Base-by-base conservation (phyloP, 176 grass and related monocot species). In the Urochloa ruziziensis region DNA sequence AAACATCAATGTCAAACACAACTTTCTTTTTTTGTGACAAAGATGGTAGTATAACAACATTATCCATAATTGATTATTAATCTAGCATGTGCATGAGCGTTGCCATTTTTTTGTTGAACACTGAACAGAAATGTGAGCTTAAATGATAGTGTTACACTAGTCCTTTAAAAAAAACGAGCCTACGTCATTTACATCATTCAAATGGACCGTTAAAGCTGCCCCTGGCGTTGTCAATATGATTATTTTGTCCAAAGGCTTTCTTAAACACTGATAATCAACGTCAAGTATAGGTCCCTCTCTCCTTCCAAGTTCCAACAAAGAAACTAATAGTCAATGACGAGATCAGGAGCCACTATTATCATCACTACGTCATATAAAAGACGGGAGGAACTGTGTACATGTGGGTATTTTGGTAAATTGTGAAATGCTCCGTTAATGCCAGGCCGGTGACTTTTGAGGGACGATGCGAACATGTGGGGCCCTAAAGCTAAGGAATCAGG, bases 371-470 rank as follows among this genome's bases (percentile, higher is more conserved):
- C 54, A 57, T 8, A 57, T 4, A 1, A 6, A 10, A 12, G 51
- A 7, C 5, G 27, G 10, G 35, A 24, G 3, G 37, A 44, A 48
- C 7, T 24, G 23, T 29, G 9, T 8, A 16, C 16, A n/a, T n/a
- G n/a, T 3, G 73, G 81, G 48, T 21, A 79, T n/a, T 79, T 79
- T 46, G 25, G 87, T 89, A 75, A 85, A 1, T 46, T 0, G 0
- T 0, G 0, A 33, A 18, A 36, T 5, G 3, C 16, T 76, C 52
- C 62, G 62, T 76, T 69, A 49, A 9, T 62, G 32, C 2, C 34
- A 52, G 29, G 16, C 7, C 2, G 17, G 47, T 43, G 72, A 69
- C 72, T 69, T 77, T 63, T 54, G 47, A 37, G 6, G 44, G 59
- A 54, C 62, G 3, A 13, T 25, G 28, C 37, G 7, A 64, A 32